These are phyloP conservation scores for Biscogniauxia sp. DNA, from an alignment of 2,329 filamentous ascomycete species.

Conservation along the genomic window DNA sequence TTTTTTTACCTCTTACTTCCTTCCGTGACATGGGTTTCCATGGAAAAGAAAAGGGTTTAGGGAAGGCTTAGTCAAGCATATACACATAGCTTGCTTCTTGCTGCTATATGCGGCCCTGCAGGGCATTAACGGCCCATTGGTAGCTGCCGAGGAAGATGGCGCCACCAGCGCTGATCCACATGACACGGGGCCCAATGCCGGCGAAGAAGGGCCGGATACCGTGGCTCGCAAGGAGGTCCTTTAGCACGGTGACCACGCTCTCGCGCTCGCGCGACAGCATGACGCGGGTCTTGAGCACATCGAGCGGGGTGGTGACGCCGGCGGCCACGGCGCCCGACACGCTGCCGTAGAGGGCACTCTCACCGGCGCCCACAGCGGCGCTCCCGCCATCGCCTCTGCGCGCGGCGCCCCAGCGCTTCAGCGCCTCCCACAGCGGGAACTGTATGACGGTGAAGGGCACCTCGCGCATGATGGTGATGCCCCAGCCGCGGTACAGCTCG, in stretches of 20 bases:
- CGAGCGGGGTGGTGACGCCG: conserved; percentile 84
- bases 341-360: conserved; percentile 84
- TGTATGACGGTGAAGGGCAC: conserved; percentile 97
- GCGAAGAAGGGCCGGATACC: conserved; percentile 70
- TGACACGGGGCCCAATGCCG: conserved; percentile 76
- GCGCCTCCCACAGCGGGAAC: conserved; percentile 92
- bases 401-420: conserved; percentile 70
- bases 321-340: conserved; percentile 82
- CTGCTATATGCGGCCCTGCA: conserved; percentile 42
- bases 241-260: conserved; percentile 58
- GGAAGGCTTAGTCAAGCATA: too few species aligned
- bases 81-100: too few species aligned
- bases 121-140: conserved; percentile 78
- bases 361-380: conserved; percentile 59
- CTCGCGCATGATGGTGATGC: conserved; percentile 90
- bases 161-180: conserved; percentile 93
- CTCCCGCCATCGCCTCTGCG: conserved; percentile 30
- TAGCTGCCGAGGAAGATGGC: conserved; percentile 94
- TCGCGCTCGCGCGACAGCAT: conserved; percentile 79
- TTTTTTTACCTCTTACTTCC: neutral
- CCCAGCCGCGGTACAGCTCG: conserved; percentile 89
- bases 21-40: neutral
- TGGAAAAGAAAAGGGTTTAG: neutral
- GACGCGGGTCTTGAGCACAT: conserved; percentile 94
- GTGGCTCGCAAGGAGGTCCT: conserved; percentile 60